Percentiles rank a stretch among this genome's conserved stretches.
These are phyloP conservation scores for Yamadazyma laniorum DNA, from an alignment of 805 yeast species.

Conservation along the genomic window DNA sequence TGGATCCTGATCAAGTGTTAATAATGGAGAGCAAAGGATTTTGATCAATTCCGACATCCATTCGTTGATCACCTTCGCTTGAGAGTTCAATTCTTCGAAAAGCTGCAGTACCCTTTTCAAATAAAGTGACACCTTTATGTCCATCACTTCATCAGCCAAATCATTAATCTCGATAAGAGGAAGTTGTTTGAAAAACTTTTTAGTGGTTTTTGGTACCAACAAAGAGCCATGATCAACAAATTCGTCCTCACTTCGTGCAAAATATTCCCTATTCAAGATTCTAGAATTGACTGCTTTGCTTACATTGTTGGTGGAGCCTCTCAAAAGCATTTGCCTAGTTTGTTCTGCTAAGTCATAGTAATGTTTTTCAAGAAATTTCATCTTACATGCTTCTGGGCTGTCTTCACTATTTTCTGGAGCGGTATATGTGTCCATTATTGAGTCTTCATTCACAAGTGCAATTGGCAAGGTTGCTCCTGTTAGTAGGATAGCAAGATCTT, in stretches of 20 bases:
- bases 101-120: constrained; percentile 21
- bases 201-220: constrained; percentile 33
- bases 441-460: not conserved
- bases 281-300: constrained; percentile 22
- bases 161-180: constrained; percentile 25
- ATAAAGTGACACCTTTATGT: constrained; percentile 20
- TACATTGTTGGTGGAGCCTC: constrained; percentile 29
- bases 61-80: constrained; percentile 48
- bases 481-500: constrained; percentile 1
- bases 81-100: constrained; percentile 45
- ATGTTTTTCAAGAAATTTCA: constrained; percentile 25
- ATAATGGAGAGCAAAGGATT: constrained; percentile 49
- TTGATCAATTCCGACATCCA: constrained; percentile 47
- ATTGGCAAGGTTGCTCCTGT: not conserved
- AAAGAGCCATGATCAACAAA: constrained; percentile 30
- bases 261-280: constrained; percentile 22
- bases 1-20: constrained; percentile 46
- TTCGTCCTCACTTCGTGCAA: constrained; percentile 5
- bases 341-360: constrained; percentile 37
- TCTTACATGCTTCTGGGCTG: constrained; percentile 8
- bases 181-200: constrained; percentile 26
- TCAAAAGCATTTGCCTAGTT: constrained; percentile 31
- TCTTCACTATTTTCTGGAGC: constrained; percentile 3
- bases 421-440: not conserved
- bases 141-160: constrained; percentile 17